These are phyloP conservation scores for Nicotiana sylvestris DNA, from an alignment of 257 asterid species.

Conservation along the genomic window DNA sequence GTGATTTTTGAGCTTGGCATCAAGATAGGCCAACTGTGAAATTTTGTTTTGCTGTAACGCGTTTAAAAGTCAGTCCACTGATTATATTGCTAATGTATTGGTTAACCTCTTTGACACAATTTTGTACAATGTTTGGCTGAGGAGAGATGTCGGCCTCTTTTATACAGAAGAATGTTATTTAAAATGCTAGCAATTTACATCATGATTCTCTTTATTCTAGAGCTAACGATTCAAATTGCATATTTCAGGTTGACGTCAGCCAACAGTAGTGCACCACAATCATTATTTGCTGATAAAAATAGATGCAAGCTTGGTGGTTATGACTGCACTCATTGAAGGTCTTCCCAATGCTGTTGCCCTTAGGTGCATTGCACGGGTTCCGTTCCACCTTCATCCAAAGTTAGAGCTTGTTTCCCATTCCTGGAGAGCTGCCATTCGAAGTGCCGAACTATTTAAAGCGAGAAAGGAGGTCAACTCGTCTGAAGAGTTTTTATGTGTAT, in stretches of 20 bases:
- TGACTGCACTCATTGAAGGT: conserved; percentile 94
- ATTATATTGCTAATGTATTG: neutral
- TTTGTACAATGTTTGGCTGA: neutral
- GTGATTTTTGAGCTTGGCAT: neutral
- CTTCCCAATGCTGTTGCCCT: conserved; percentile 90
- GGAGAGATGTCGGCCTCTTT: neutral
- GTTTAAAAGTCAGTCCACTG: neutral
- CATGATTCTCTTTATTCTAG: neutral
- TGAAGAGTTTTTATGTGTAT: conserved; percentile 76
- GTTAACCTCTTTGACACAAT: neutral
- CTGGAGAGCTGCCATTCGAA: conserved; percentile 67
- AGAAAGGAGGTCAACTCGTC: conserved; percentile 72
- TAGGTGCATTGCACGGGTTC: conserved; percentile 90
- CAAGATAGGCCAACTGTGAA: neutral
- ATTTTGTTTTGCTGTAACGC: neutral
- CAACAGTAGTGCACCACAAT: neutral
- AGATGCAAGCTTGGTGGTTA: conserved; percentile 27
- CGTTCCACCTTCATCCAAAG: conserved; percentile 71
- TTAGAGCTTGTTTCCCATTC: conserved; percentile 77
- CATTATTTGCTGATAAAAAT: conserved; percentile 3
- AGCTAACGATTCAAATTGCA: conserved; percentile 22
- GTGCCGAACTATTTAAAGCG: conserved; percentile 73
- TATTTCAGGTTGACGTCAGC: neutral
- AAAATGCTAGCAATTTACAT: neutral
- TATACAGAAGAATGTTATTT: neutral